Conservation (phyloP, 148 eudicot genomes). For the Silene uniflora region DNA sequence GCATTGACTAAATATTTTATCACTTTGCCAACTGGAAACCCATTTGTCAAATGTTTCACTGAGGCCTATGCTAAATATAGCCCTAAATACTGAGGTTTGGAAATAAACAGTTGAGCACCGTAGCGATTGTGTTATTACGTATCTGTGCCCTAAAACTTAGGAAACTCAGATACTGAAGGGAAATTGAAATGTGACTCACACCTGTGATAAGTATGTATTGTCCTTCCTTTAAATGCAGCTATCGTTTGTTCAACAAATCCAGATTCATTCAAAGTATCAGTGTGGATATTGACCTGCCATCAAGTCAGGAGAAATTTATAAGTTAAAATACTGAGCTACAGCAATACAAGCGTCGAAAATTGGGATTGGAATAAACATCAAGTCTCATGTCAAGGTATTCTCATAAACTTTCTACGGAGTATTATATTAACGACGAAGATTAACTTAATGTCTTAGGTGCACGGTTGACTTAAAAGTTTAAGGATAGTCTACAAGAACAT, state of each 20-base stretch:
- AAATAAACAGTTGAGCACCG: not conserved
- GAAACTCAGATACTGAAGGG: not conserved
- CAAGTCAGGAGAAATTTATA: not conserved
- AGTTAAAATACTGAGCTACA: not conserved
- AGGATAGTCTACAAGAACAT: not conserved
- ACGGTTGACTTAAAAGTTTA: not conserved
- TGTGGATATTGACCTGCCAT: constrained; percentile 88
- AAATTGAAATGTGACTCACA: constrained; percentile 29
- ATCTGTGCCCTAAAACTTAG: not conserved
- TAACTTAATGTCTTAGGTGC: not conserved
- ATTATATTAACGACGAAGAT: not conserved
- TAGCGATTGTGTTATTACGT: not conserved
- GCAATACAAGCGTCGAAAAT: not conserved
- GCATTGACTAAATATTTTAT: not conserved
- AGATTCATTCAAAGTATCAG: constrained; percentile 97
- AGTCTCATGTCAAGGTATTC: constrained; percentile 2
- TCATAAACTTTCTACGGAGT: not conserved
- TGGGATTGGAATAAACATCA: not conserved
- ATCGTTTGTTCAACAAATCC: constrained; percentile 97
- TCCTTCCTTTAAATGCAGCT: constrained; percentile 77
- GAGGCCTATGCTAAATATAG: not conserved
- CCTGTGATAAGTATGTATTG: constrained; percentile 99
- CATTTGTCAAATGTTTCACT: not conserved
- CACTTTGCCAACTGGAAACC: not conserved
- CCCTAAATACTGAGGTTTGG: not conserved